These are phyloP conservation scores for Cercophora newfieldiana DNA, from an alignment of 495 filamentous ascomycete species.

Conservation along the genomic window DNA sequence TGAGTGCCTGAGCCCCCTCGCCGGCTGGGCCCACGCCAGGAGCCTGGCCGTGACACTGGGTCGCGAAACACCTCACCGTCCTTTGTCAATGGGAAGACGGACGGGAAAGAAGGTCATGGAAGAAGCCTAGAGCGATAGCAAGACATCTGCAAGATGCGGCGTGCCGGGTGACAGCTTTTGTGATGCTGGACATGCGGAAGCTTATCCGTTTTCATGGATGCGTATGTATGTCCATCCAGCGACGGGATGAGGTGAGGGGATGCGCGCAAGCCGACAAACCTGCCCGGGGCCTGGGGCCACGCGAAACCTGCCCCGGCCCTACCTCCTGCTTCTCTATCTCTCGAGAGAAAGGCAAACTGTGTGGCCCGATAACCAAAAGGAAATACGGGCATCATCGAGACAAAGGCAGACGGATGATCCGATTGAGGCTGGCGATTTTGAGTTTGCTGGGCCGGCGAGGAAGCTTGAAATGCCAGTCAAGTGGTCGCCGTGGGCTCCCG, in stretches of 20 bases:
- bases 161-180: constrained; percentile 21
- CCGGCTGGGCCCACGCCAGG: constrained; percentile 1
- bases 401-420: background rate
- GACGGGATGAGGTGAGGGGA: constrained; percentile 10
- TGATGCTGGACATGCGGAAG: constrained; percentile 28
- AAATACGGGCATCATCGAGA: background rate
- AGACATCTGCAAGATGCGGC: background rate
- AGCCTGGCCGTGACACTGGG: constrained; percentile 19
- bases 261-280: background rate
- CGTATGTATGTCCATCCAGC: background rate
- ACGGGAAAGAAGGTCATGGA: background rate
- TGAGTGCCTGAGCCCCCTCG: background rate
- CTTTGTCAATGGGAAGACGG: no score
- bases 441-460: constrained; percentile 27
- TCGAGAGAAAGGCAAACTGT: no score
- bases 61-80: constrained; percentile 28
- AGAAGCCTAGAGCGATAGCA: constrained; percentile 1
- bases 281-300: no score
- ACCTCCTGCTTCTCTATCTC: background rate
- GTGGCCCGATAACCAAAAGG: no score
- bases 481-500: constrained; percentile 22
- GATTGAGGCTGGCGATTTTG: constrained; percentile 15
- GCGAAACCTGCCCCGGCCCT: background rate
- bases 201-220: constrained; percentile 28
- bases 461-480: constrained; percentile 28